Percentiles rank a stretch among this genome's conserved stretches.
Conservation (phyloP, 805 yeast species). For the Debaryomyces tyrocola region DNA sequence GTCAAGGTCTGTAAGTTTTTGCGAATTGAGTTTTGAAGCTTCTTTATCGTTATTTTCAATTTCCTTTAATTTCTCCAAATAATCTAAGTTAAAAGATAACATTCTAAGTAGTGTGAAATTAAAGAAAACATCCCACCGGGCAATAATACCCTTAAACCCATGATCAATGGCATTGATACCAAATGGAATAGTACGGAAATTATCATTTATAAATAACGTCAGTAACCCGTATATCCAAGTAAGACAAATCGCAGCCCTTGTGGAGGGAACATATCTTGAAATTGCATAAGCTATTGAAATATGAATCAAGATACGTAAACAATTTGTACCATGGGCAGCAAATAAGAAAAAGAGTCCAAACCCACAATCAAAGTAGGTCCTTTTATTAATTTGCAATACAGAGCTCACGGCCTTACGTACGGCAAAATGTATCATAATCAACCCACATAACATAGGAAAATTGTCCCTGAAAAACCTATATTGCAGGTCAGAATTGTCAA, state of each 20-base stretch:
- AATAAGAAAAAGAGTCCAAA: conserved; percentile 70
- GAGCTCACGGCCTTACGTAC: conserved; percentile 42
- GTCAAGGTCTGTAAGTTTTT: conserved; percentile 26
- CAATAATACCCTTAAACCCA: conserved; percentile 70
- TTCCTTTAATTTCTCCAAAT: conserved; percentile 40
- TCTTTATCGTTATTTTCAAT: conserved; percentile 6
- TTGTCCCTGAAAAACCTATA: conserved; percentile 86
- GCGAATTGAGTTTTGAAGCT: conserved; percentile 7
- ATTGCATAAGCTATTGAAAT: conserved; percentile 53
- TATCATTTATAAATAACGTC: conserved; percentile 76
- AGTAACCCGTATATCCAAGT: conserved; percentile 83
- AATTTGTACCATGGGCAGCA: conserved; percentile 80
- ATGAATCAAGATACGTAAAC: conserved; percentile 60
- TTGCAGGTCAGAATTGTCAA: conserved; percentile 90
- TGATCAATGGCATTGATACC: conserved; percentile 60
- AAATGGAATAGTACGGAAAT: conserved; percentile 52
- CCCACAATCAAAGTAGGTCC: conserved; percentile 65
- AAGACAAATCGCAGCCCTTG: conserved; percentile 38
- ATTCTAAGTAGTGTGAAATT: conserved; percentile 85
- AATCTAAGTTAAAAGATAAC: conserved; percentile 82
- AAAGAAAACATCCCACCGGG: conserved; percentile 95
- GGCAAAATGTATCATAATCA: conserved; percentile 54
- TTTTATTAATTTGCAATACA: conserved; percentile 20
- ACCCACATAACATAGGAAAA: conserved; percentile 56
- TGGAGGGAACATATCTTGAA: conserved; percentile 37